Evolutionary conservation across 129 eudicot genomes (phyloP).

Genomic region (Silybum marianum): DNA sequence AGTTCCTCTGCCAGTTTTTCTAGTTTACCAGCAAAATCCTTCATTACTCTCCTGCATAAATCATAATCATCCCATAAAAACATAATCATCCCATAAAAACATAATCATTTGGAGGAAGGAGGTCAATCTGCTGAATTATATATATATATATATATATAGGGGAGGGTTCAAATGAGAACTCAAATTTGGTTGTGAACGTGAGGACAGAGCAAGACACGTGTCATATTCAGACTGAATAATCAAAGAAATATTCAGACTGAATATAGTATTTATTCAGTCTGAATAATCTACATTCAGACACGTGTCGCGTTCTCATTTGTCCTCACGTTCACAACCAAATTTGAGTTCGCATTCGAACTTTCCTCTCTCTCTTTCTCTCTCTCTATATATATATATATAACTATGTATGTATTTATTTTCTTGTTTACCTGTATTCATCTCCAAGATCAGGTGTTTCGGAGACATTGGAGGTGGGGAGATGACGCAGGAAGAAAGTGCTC

Average conservation of each 20-base stretch:
- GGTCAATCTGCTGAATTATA: neutral
- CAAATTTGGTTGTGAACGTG: too few species aligned
- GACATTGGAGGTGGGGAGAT: slow-evolving; percentile 54
- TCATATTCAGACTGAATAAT: too few species aligned
- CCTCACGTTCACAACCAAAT: too few species aligned
- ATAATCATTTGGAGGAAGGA: neutral
- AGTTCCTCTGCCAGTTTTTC: slow-evolving; percentile 59
- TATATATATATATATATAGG: neutral
- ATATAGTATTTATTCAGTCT: too few species aligned
- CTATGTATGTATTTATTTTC: neutral
- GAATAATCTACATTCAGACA: too few species aligned
- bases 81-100: neutral
- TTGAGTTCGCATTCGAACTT: too few species aligned
- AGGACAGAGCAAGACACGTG: too few species aligned
- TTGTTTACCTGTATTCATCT: slow-evolving; percentile 48
- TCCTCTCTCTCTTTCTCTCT: too few species aligned
- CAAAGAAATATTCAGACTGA: too few species aligned
- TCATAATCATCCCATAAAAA: slow-evolving; percentile 8
- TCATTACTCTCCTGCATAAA: slow-evolving; percentile 48
- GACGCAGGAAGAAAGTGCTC: slow-evolving; percentile 57
- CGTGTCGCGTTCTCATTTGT: too few species aligned
- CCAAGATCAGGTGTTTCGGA: slow-evolving; percentile 51
- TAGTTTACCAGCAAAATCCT: slow-evolving; percentile 50
- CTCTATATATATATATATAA: neutral
- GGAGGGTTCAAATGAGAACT: too few species aligned